Base-by-base conservation (phyloP, 208 protist species). In the Wallacemonas sp. region DNA sequence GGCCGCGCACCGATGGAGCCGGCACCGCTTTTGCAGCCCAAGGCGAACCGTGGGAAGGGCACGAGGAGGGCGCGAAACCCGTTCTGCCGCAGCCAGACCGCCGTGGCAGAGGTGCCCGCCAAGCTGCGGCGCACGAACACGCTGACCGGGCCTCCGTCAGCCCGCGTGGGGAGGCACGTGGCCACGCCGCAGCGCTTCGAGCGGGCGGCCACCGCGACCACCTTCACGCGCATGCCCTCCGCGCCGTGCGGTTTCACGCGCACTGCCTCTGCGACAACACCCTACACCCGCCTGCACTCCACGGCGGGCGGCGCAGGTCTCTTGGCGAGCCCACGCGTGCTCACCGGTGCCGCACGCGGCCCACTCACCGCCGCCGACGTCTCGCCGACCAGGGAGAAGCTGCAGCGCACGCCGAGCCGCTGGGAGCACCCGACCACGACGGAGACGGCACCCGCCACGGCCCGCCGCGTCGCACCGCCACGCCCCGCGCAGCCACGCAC, bases 241-340 rank as follows among this genome's bases (percentile, higher is more conserved):
- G 50, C 50, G 6, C 50, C 50, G 50, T 57, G 39, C 34, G 39
- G 15, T 29, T 63, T 63, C 30, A 26, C 39, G 8, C 58, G 58
- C 15, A 46, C 39, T 27, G 58, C 58, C 37, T 48, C 58, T 27
- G 37, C 27, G 26, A 17, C 29, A 6, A 26, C 36, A 22, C 6
- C 36, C 21, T 61, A 30, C 36, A 15, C 32, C n/a, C 50, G 50
- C 9, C 32, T 57, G 50, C 50, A 38, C 50, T 57, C 50, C 36
- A 57, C 13, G 6, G 10, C 9, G 10, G 15, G 9, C 29, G 9
- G 22, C 32, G 50, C 10, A 13, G 50, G 30, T 6, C 17, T 41
- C n/a, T 21, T 33, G 6, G 24, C 29, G 30, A 57, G 50, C 29
- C 50, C 50, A 10, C 50, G 50, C 5, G 17, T 32, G 10, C 22